Evolutionary conservation across 306 rosid species (phyloP).

Genomic region (Lablab purpureus): DNA sequence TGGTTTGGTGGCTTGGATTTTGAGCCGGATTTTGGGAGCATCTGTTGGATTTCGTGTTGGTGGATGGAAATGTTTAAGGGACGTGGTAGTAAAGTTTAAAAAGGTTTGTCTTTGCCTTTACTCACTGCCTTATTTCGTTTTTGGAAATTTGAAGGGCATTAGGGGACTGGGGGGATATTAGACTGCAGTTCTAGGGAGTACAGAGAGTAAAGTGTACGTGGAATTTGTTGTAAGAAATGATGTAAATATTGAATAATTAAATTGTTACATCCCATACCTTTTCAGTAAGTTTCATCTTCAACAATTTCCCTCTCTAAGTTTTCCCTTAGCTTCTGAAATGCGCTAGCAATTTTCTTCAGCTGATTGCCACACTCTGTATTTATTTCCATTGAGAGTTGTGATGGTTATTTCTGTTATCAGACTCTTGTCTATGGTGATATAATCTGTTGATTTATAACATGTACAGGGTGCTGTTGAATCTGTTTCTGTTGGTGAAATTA

Average conservation of each 20-base stretch:
- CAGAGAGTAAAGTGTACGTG: conserved; percentile 1
- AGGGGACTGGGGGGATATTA: conserved; percentile 1
- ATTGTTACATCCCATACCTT: neutral
- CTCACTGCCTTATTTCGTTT: conserved; percentile 34
- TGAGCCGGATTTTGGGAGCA: conserved; percentile 87
- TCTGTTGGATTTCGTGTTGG: conserved; percentile 88
- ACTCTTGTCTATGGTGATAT: conserved; percentile 43
- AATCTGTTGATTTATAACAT: conserved; percentile 47
- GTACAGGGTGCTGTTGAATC: conserved; percentile 93
- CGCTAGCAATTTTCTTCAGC: conserved; percentile 19
- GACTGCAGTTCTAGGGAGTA: conserved; percentile 17
- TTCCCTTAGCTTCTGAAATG: conserved; percentile 33
- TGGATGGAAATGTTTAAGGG: conserved; percentile 95
- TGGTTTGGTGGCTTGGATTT: conserved; percentile 88
- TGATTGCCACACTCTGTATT: neutral
- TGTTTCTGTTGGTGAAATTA: conserved; percentile 92
- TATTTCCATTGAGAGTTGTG: conserved; percentile 33
- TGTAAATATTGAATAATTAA: conserved; percentile 38
- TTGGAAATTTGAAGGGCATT: conserved; percentile 30
- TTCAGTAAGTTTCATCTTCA: conserved; percentile 37
- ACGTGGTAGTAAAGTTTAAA: conserved; percentile 85
- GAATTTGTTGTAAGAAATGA: conserved; percentile 38
- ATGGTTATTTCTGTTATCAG: conserved; percentile 40
- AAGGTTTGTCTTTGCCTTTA: conserved; percentile 67
- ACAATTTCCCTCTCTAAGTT: conserved; percentile 7